These are phyloP conservation scores for Jackrogersella multiformis DNA, from an alignment of 495 filamentous ascomycete species.

Conservation along the genomic window DNA sequence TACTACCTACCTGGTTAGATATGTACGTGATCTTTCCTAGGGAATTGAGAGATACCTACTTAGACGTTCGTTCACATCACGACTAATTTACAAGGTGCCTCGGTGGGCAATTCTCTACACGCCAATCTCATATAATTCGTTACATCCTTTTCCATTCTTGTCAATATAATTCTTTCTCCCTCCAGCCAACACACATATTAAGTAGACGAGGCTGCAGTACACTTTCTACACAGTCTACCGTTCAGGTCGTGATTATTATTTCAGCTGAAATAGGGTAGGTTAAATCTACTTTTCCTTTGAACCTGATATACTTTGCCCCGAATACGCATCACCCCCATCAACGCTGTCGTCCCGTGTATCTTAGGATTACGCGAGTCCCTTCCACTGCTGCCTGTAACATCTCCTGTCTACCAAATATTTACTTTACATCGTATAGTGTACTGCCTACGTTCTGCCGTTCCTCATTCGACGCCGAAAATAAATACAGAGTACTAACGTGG, in stretches of 20 bases:
- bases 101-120: too few species aligned
- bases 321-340: neutral
- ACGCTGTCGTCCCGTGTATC: neutral
- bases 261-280: neutral
- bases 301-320: too few species aligned
- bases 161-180: neutral
- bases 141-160: too few species aligned
- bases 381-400: too few species aligned
- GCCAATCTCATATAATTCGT: too few species aligned
- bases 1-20: too few species aligned
- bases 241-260: neutral
- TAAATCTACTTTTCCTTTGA: neutral
- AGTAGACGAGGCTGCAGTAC: neutral
- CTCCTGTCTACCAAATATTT: neutral
- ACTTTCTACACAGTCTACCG: neutral
- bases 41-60: too few species aligned
- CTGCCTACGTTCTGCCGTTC: too few species aligned
- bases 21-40: too few species aligned
- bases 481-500: neutral
- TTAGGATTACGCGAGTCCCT: too few species aligned
- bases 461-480: neutral
- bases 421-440: neutral
- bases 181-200: neutral
- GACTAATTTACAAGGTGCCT: too few species aligned
- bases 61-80: too few species aligned